Percentiles rank a stretch among this genome's conserved stretches.
These are phyloP conservation scores for Malus hybrid DNA, from an alignment of 331 rosid genomes.

Conservation along the genomic window DNA sequence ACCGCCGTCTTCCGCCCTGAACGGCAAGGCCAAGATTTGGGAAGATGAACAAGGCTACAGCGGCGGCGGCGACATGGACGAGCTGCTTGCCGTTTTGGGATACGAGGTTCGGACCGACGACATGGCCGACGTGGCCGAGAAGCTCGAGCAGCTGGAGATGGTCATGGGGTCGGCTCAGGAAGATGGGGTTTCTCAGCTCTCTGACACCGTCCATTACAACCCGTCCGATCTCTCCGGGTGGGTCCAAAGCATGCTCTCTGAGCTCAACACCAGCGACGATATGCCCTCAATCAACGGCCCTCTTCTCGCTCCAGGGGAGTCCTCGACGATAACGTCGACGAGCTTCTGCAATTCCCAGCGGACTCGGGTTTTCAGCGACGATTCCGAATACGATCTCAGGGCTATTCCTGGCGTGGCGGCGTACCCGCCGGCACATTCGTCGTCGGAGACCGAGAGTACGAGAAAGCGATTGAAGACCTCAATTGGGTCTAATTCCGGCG, in stretches of 20 bases:
- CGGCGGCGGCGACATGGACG: slow-evolving; percentile 45
- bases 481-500: background rate
- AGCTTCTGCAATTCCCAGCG: slow-evolving; percentile 12
- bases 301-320: slow-evolving; percentile 2
- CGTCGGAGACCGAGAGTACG: background rate
- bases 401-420: slow-evolving; percentile 77
- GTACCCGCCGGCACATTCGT: slow-evolving; percentile 10
- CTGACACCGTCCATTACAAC: slow-evolving; percentile 67
- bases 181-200: slow-evolving; percentile 59
- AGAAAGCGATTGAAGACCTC: slow-evolving; percentile 37
- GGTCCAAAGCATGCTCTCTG: slow-evolving; percentile 74
- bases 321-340: background rate
- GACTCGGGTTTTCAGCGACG: slow-evolving; percentile 38
- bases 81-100: slow-evolving; percentile 59
- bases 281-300: slow-evolving; percentile 14
- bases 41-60: slow-evolving; percentile 21
- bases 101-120: slow-evolving; percentile 66
- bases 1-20: slow-evolving; percentile 7
- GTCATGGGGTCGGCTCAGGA: slow-evolving; percentile 55
- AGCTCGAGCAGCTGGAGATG: slow-evolving; percentile 74
- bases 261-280: slow-evolving; percentile 35
- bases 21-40: slow-evolving; percentile 44
- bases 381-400: slow-evolving; percentile 71
- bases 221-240: slow-evolving; percentile 77
- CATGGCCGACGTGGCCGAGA: slow-evolving; percentile 78